These are phyloP conservation scores for Dunaliella primolecta DNA, from an alignment of 139 green algal genomes.

Conservation along the genomic window DNA sequence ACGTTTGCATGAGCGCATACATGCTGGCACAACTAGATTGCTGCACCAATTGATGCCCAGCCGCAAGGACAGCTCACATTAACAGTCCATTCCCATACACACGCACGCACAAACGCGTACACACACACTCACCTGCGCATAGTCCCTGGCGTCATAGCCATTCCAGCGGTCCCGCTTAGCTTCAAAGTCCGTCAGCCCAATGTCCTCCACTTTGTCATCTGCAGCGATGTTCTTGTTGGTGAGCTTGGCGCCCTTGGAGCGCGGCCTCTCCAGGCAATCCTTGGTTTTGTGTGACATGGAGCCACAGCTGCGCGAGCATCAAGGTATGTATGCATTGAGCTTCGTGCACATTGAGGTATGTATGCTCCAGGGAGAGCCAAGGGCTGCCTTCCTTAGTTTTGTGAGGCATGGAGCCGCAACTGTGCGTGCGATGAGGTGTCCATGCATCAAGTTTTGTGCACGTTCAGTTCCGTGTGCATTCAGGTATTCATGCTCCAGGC, in stretches of 20 bases:
- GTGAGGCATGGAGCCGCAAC: neutral
- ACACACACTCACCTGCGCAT: conserved; percentile 46
- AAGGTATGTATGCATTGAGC: neutral
- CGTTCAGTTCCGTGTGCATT: no score
- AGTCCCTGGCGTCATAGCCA: conserved; percentile 86
- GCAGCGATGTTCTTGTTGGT: conserved; percentile 93
- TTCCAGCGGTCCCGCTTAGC: conserved; percentile 91
- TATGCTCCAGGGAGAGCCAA: no score
- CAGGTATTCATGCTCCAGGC: no score
- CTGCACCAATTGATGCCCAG: no score
- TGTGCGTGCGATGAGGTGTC: neutral
- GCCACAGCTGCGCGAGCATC: conserved; percentile 83
- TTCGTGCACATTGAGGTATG: no score
- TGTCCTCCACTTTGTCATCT: conserved; percentile 91
- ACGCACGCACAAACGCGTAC: no score
- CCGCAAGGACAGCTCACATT: no score
- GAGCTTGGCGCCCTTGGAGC: conserved; percentile 78
- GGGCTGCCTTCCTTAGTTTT: neutral
- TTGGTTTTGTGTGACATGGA: conserved; percentile 94
- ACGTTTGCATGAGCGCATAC: no score
- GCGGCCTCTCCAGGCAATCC: conserved; percentile 93
- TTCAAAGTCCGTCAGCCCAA: conserved; percentile 80
- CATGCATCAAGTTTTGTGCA: no score
- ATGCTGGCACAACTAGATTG: no score
- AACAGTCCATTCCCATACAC: no score